These are phyloP conservation scores for Candida boidinii DNA, from an alignment of 805 yeast species.

Conservation along the genomic window DNA sequence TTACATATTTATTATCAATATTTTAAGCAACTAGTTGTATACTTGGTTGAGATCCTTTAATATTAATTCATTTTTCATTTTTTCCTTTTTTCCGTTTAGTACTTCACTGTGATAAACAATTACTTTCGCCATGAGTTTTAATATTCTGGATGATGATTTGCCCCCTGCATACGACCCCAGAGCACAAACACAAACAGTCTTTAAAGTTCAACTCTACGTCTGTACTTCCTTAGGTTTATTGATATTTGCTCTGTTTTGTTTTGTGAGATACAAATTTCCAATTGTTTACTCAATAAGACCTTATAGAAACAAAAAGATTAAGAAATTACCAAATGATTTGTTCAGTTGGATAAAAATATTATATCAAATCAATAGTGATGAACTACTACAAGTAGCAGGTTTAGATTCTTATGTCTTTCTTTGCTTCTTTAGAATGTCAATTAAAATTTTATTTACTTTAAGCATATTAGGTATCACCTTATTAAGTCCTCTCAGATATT, in stretches of 20 bases:
- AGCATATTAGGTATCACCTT: slow-evolving; percentile 38
- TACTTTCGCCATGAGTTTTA: too few species aligned
- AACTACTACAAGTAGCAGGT: slow-evolving; percentile 48
- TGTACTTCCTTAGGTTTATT: slow-evolving; percentile 38
- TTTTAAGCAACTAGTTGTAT: too few species aligned
- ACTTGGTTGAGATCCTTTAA: too few species aligned
- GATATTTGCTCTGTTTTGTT: slow-evolving; percentile 40
- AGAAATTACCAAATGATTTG: slow-evolving; percentile 35
- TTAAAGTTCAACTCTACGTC: slow-evolving; percentile 43
- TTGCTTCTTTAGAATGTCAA: slow-evolving; percentile 51
- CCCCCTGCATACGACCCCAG: slow-evolving; percentile 34
- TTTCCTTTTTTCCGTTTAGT: too few species aligned
- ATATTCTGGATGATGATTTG: too few species aligned
- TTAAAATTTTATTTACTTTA: slow-evolving; percentile 33
- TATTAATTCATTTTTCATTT: too few species aligned
- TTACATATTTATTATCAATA: too few species aligned
- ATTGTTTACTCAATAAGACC: slow-evolving; percentile 50
- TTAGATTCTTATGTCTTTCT: slow-evolving; percentile 50
- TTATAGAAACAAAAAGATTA: slow-evolving; percentile 34
- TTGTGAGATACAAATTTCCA: slow-evolving; percentile 45
- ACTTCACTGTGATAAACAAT: too few species aligned
- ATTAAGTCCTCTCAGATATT: slow-evolving; percentile 45
- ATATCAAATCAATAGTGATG: slow-evolving; percentile 36
- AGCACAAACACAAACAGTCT: slow-evolving; percentile 42
- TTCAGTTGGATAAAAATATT: slow-evolving; percentile 48